Conservation (phyloP, 2,329 filamentous ascomycete species). For the Alternaria longipes region DNA sequence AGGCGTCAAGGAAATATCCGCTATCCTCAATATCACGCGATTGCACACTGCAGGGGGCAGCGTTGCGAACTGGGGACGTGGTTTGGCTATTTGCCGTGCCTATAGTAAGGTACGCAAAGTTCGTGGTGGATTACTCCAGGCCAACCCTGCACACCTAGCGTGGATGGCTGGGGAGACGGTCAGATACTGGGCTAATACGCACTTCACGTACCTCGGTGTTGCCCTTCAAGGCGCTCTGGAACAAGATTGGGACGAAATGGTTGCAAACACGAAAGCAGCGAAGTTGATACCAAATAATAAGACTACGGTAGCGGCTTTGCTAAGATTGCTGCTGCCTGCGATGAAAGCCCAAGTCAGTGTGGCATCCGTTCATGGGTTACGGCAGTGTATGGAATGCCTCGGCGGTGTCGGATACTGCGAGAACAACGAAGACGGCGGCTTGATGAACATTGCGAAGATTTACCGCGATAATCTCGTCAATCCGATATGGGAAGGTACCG, state of each 20-base stretch:
- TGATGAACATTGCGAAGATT: constrained; percentile 71
- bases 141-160: constrained; percentile 66
- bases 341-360: constrained; percentile 41
- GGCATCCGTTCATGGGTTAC: constrained; percentile 57
- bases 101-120: constrained; percentile 67
- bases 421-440: constrained; percentile 65
- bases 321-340: constrained; percentile 38
- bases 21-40: constrained; percentile 73
- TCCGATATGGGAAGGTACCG: constrained; percentile 78
- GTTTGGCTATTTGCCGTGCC: constrained; percentile 65
- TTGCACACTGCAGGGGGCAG: constrained; percentile 66
- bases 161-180: constrained; percentile 66
- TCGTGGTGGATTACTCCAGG: constrained; percentile 57
- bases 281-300: constrained; percentile 35
- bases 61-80: constrained; percentile 64
- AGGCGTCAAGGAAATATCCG: constrained; percentile 73
- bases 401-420: constrained; percentile 73
- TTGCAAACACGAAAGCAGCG: constrained; percentile 30
- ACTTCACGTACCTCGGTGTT: constrained; percentile 64
- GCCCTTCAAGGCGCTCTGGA: constrained; percentile 66
- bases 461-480: constrained; percentile 71
- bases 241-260: constrained; percentile 47
- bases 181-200: constrained; percentile 66
- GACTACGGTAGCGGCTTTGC: constrained; percentile 17
- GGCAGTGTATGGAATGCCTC: constrained; percentile 69